Evolutionary conservation across 495 filamentous ascomycete species (phyloP).

Genomic region (Corynascus novoguineensis): DNA sequence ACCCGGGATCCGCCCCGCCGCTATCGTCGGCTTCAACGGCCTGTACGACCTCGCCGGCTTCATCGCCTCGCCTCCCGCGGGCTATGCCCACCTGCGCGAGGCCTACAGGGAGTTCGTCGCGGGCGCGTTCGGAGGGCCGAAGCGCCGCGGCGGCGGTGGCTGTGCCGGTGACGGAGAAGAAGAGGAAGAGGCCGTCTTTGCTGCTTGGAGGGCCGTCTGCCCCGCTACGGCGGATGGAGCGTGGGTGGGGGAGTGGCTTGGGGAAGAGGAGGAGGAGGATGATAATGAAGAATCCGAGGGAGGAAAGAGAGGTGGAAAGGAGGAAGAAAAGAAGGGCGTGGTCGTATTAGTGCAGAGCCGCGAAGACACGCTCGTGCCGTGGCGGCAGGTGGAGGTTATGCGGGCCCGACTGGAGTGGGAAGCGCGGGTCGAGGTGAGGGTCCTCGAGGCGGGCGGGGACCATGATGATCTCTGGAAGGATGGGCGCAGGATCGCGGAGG

Average conservation of each 20-base stretch:
- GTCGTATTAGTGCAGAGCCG: constrained; percentile 31
- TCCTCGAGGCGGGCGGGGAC: constrained; percentile 18
- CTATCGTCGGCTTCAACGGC: constrained; percentile 50
- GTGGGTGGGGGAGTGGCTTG: constrained; percentile 23
- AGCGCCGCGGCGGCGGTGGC: too few relatives aligned
- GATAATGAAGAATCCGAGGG: constrained; percentile 18
- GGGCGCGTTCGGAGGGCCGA: constrained; percentile 67
- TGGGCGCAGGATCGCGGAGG: constrained; percentile 21
- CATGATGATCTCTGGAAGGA: constrained; percentile 27
- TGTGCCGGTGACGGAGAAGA: constrained; percentile 41
- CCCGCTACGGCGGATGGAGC: constrained; percentile 32
- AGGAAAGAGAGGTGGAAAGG: constrained; percentile 22
- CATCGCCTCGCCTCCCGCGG: constrained; percentile 15
- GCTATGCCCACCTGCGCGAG: constrained; percentile 40
- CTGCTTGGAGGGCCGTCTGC: constrained; percentile 51
- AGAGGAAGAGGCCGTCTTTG: too few relatives aligned
- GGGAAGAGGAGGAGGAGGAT: neutral
- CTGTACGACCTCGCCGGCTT: constrained; percentile 59
- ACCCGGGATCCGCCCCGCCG: constrained; percentile 22
- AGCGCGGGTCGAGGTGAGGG: constrained; percentile 9
- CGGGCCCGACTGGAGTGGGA: constrained; percentile 15
- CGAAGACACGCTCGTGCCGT: constrained; percentile 33
- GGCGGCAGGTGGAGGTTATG: constrained; percentile 28
- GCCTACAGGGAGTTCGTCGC: constrained; percentile 57
- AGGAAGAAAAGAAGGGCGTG: constrained; percentile 24